phyloP scores from a whole-genome alignment of 148 eudicot species.

The Vaccinium myrtillus region DNA sequence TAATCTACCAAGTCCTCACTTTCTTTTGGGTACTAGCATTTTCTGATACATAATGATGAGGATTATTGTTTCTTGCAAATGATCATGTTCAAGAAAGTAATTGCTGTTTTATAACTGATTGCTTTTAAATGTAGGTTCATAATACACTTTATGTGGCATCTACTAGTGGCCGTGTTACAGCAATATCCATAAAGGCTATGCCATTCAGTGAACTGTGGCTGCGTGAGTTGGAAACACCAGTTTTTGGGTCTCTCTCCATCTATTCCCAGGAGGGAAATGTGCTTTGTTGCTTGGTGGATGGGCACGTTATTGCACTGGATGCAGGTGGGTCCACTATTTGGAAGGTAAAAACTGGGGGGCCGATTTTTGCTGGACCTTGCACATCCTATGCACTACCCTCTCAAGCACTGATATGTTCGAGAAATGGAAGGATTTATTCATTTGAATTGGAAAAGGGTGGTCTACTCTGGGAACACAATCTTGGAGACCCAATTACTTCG shows the following conservation, averaged over 20 bases:
- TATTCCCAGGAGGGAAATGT: slow-evolving; percentile 49
- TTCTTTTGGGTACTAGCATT: background rate
- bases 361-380: slow-evolving; percentile 86
- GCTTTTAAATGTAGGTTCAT: slow-evolving; percentile 29
- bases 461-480: slow-evolving; percentile 60
- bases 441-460: slow-evolving; percentile 56
- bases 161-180: slow-evolving; percentile 74
- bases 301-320: slow-evolving; percentile 59
- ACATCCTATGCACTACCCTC: slow-evolving; percentile 44
- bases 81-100: background rate
- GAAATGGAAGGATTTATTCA: slow-evolving; percentile 73
- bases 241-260: slow-evolving; percentile 77
- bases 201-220: slow-evolving; percentile 57
- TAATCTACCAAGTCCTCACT: background rate
- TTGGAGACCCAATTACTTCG: slow-evolving; percentile 75
- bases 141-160: slow-evolving; percentile 65
- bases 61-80: slow-evolving; percentile 1
- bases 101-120: background rate
- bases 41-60: background rate
- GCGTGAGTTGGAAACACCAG: slow-evolving; percentile 66
- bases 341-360: slow-evolving; percentile 70
- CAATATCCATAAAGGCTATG: slow-evolving; percentile 51
- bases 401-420: slow-evolving; percentile 66
- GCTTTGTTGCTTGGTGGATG: slow-evolving; percentile 76
- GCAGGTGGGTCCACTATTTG: slow-evolving; percentile 54